A percentile compares a stretch with the other conserved stretches of the same genome.
These are phyloP conservation scores for Trypanosoma theileri DNA, from an alignment of 208 protist species.

Conservation along the genomic window DNA sequence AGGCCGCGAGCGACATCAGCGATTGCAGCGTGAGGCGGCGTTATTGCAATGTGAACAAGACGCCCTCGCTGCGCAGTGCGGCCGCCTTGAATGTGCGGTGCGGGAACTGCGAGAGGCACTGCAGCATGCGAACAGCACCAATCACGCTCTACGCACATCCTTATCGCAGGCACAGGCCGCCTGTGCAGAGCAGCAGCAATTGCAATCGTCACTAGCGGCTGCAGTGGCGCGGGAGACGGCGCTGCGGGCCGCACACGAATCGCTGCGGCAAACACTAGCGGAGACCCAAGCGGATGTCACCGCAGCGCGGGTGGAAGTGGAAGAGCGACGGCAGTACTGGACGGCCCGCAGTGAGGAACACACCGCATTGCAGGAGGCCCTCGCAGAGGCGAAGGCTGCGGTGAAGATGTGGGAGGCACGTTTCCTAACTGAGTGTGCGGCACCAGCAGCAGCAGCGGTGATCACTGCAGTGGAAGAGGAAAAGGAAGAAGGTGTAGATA, in stretches of 20 bases:
- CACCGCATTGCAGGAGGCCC: constrained; percentile 14
- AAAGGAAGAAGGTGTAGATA: neutral
- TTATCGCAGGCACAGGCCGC: constrained; percentile 15
- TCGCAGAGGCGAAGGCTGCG: constrained; percentile 27
- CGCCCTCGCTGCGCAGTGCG: constrained; percentile 18
- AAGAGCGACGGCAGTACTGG: constrained; percentile 25
- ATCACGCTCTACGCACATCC: constrained; percentile 11
- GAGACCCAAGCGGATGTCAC: constrained; percentile 14
- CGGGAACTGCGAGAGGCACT: constrained; percentile 6
- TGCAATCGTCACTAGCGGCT: constrained; percentile 24
- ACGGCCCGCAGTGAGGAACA: constrained; percentile 8
- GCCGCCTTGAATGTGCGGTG: constrained; percentile 7
- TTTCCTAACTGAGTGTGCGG: neutral
- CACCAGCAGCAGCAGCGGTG: neutral
- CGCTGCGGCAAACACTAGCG: constrained; percentile 15
- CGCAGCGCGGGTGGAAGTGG: constrained; percentile 14
- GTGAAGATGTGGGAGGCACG: constrained; percentile 33
- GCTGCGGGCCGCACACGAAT: constrained; percentile 29
- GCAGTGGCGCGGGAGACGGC: constrained; percentile 29
- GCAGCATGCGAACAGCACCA: constrained; percentile 20
- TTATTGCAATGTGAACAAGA: constrained; percentile 22
- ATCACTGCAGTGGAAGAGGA: neutral
- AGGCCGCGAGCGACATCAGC: constrained; percentile 30
- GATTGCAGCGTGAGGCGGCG: constrained; percentile 22
- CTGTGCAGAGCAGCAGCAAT: constrained; percentile 14